A percentile compares a stretch with the other conserved stretches of the same genome.
Evolutionary conservation across 139 green algal species (phyloP).

Genomic region (Chlorella sorokiniana): DNA sequence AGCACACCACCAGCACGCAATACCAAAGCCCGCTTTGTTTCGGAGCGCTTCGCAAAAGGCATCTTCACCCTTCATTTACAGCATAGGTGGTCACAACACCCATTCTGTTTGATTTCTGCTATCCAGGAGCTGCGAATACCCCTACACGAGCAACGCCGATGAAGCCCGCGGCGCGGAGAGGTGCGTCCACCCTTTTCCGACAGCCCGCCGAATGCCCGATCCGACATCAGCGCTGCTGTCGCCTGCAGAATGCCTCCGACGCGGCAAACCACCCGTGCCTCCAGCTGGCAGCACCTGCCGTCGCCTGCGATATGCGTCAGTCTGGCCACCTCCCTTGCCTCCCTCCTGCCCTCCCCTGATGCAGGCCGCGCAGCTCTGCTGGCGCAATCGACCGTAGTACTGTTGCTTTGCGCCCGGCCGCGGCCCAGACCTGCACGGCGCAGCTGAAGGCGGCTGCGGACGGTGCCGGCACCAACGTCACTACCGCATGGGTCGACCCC

Average conservation of each 20-base stretch:
- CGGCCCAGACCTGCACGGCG: neutral
- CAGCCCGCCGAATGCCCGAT: no score
- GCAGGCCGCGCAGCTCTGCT: neutral
- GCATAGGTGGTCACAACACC: no score
- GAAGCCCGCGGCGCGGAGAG: neutral
- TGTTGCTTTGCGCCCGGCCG: neutral
- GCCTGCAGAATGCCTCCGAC: neutral
- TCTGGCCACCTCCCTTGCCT: neutral
- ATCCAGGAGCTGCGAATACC: no score
- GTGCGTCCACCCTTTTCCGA: neutral
- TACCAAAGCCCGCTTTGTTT: no score
- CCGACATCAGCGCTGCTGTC: neutral
- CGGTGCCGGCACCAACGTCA: neutral
- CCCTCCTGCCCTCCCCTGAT: neutral
- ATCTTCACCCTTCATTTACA: no score
- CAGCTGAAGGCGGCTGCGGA: neutral
- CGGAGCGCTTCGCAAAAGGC: no score
- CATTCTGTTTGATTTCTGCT: no score
- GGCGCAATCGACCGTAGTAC: no score
- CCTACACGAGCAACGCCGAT: neutral
- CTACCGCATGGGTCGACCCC: conserved; percentile 44
- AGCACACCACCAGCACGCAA: no score
- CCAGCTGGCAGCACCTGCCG: neutral
- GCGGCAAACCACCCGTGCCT: neutral
- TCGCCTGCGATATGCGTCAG: neutral